These are phyloP conservation scores for Alternaria sp. DNA, from an alignment of 2,329 filamentous ascomycete genomes.

Conservation along the genomic window DNA sequence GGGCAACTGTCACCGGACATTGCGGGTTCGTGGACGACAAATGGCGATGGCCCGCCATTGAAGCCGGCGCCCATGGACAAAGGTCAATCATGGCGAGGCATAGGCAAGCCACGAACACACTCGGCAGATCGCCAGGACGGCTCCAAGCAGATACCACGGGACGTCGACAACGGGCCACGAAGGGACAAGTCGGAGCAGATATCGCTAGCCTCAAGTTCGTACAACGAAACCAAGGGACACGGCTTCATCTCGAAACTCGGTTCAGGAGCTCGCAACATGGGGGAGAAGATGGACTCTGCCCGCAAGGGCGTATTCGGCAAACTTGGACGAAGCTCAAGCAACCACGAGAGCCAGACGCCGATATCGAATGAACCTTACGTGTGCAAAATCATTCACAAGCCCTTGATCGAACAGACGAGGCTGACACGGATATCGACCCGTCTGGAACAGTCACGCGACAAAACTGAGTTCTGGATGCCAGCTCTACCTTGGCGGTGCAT, in stretches of 20 bases:
- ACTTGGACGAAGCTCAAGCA: slow-evolving; percentile 72
- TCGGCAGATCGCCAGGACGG: slow-evolving; percentile 70
- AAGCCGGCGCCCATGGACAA: slow-evolving; percentile 70
- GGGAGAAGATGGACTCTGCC: slow-evolving; percentile 72
- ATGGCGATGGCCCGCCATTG: slow-evolving; percentile 54
- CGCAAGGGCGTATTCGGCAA: slow-evolving; percentile 86
- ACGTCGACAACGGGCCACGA: slow-evolving; percentile 35
- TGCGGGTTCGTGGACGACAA: slow-evolving; percentile 37
- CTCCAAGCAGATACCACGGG: slow-evolving; percentile 37
- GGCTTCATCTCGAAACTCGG: slow-evolving; percentile 76
- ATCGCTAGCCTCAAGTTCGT: slow-evolving; percentile 55
- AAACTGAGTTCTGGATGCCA: slow-evolving; percentile 99
- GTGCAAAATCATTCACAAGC: slow-evolving; percentile 83
- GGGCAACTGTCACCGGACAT: slow-evolving; percentile 39
- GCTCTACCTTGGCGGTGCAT: slow-evolving; percentile 94
- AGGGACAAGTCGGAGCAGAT: slow-evolving; percentile 41
- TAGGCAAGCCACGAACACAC: slow-evolving; percentile 67
- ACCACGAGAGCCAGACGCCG: slow-evolving; percentile 68
- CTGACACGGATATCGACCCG: slow-evolving; percentile 88
- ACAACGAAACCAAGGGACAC: slow-evolving; percentile 65
- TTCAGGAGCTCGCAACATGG: slow-evolving; percentile 74
- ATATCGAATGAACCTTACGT: slow-evolving; percentile 81
- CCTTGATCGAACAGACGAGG: slow-evolving; percentile 87
- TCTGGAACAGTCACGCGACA: slow-evolving; percentile 85
- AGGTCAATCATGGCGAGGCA: slow-evolving; percentile 69